Conservation (phyloP, 768 basidiomycete genomes). For the Podaxis mareebaensis region DNA sequence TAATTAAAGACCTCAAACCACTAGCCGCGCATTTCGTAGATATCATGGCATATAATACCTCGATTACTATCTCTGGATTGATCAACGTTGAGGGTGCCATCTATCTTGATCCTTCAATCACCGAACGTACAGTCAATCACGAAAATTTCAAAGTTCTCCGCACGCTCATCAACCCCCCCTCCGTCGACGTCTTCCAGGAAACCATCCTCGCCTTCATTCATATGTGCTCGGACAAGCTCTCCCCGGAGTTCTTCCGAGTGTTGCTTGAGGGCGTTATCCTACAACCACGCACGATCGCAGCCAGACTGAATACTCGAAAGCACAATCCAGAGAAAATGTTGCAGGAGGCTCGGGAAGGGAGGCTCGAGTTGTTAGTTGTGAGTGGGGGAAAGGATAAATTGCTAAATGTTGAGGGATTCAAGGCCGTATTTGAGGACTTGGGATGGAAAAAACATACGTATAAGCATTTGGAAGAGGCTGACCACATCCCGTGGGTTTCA, state of each 20-base stretch:
- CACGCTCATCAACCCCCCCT: slow-evolving; percentile 21
- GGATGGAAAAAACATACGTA: slow-evolving; percentile 25
- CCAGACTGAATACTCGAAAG: slow-evolving; percentile 22
- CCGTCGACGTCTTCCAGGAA: slow-evolving; percentile 26
- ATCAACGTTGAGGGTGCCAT: slow-evolving; percentile 28
- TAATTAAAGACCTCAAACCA: neutral
- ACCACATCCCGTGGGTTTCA: slow-evolving; percentile 31
- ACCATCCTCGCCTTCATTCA: slow-evolving; percentile 23
- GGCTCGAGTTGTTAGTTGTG: slow-evolving; percentile 28
- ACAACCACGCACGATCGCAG: slow-evolving; percentile 27
- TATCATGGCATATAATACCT: slow-evolving; percentile 25
- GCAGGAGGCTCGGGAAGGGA: slow-evolving; percentile 23
- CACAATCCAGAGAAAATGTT: slow-evolving; percentile 27
- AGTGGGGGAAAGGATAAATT: slow-evolving; percentile 28
- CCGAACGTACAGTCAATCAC: slow-evolving; percentile 22
- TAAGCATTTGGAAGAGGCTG: slow-evolving; percentile 24
- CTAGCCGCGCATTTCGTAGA: slow-evolving; percentile 28
- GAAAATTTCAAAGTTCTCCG: slow-evolving; percentile 20
- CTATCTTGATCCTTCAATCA: slow-evolving; percentile 25
- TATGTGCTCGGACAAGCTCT: slow-evolving; percentile 20
- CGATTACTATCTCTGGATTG: slow-evolving; percentile 27
- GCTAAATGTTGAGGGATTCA: slow-evolving; percentile 21
- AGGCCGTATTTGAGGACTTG: slow-evolving; percentile 26
- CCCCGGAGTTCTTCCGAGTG: slow-evolving; percentile 19
- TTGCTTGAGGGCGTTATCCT: slow-evolving; percentile 26